Percentiles rank a stretch among this genome's conserved stretches.
Conservation (phyloP, 306 rosid species). For the Amphicarpaea edgeworthii region DNA sequence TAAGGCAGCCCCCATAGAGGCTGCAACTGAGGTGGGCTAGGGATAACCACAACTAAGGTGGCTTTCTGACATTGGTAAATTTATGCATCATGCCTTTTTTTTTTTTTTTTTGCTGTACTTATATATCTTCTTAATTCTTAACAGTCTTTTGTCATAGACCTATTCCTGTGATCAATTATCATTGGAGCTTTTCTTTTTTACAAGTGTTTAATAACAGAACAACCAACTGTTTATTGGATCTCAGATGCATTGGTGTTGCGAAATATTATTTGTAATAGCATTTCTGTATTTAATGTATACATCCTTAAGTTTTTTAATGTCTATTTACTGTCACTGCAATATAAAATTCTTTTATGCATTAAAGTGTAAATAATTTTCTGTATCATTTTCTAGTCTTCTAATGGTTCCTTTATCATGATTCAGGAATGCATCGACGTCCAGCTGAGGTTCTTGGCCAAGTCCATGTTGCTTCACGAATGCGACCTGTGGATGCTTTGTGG, state of each 20-base stretch:
- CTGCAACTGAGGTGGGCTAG: not conserved
- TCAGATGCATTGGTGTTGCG: not conserved
- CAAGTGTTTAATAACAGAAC: slow-evolving; percentile 31
- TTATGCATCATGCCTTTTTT: slow-evolving; percentile 22
- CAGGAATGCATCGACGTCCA: slow-evolving; percentile 91
- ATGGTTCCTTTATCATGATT: slow-evolving; percentile 44
- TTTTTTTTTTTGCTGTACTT: slow-evolving; percentile 7
- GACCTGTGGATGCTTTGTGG: slow-evolving; percentile 95
- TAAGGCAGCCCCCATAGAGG: not conserved
- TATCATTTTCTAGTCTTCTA: slow-evolving; percentile 44
- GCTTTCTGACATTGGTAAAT: not conserved
- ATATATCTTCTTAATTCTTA: slow-evolving; percentile 25
- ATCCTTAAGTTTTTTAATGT: slow-evolving; percentile 4
- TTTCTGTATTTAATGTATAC: slow-evolving; percentile 25
- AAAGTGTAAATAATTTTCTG: slow-evolving; percentile 40
- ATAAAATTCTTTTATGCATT: slow-evolving; percentile 41
- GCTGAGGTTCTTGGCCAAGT: slow-evolving; percentile 99
- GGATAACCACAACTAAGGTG: not conserved
- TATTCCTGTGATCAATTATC: slow-evolving; percentile 29
- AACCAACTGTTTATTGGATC: slow-evolving; percentile 25
- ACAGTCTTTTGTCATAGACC: not conserved
- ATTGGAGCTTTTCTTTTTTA: slow-evolving; percentile 27
- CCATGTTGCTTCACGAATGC: slow-evolving; percentile 87
- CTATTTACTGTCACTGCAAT: slow-evolving; percentile 28
- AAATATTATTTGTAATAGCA: not conserved